These are phyloP conservation scores for Aegilops umbellulata DNA, from an alignment of 176 grass and related monocot genomes.

Conservation along the genomic window DNA sequence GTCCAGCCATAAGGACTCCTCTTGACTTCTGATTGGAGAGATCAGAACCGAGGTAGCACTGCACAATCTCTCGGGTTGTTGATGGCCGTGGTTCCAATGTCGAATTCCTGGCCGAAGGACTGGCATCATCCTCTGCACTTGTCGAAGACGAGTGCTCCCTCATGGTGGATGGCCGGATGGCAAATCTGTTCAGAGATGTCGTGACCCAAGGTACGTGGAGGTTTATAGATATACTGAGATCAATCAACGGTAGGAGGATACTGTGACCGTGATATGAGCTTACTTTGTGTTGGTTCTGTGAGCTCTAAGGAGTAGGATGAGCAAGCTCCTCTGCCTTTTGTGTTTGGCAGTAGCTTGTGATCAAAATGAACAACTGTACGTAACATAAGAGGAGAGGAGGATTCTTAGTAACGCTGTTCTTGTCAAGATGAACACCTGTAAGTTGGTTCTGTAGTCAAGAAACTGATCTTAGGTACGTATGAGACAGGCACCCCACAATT, in stretches of 20 bases:
- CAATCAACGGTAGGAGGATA: neutral
- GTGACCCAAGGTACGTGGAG: neutral
- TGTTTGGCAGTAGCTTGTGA: neutral
- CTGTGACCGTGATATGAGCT: neutral
- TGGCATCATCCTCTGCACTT: too few species aligned
- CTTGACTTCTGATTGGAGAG: neutral
- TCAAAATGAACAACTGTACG: neutral
- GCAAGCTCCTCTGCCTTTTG: neutral
- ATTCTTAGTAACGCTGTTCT: neutral
- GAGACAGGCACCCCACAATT: neutral
- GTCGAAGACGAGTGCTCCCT: conserved; percentile 14
- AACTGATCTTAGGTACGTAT: neutral
- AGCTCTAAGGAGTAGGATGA: conserved; percentile 1
- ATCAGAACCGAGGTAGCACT: too few species aligned
- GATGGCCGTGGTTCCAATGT: neutral
- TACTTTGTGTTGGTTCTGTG: neutral
- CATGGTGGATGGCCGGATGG: neutral
- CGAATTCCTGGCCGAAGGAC: too few species aligned
- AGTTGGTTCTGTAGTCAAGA: neutral
- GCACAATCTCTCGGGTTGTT: neutral
- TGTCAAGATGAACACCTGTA: neutral
- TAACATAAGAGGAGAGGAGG: too few species aligned
- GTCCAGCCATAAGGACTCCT: conserved; percentile 13
- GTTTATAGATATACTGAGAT: neutral
- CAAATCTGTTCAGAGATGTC: neutral